Evolutionary conservation across 306 rosid genomes (phyloP), one percentile per base, ranked within the genome.

Genomic region (Bauhinia variegata): DNA sequence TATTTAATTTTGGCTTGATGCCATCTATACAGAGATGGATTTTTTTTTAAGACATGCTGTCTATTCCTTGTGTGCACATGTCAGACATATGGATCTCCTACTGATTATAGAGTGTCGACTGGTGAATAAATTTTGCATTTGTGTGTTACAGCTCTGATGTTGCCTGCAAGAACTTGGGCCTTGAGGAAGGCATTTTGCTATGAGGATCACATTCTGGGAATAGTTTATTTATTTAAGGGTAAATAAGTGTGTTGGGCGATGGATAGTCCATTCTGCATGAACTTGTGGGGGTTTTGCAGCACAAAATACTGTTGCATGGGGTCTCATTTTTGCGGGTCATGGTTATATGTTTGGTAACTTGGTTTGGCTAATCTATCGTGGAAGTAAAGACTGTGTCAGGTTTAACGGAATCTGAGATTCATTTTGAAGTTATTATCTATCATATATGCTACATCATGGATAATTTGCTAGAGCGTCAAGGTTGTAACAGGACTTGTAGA

Each of bases 71-170:
- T 57, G 51, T 67, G 63, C 77, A 65, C 75, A 23, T 36, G 41
- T 52, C 70, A 72, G 77, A 48, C 66, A 30, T 84, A 54, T 89
- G 89, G 88, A 76, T 85, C 84, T 79, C 77, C 82, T 78, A 55
- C 72, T 72, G 13, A 41, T 81, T 89, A 56, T 80, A 54, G 81
- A 75, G 84, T 85, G 71, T 73, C 80, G 62, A 76, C 80, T 79
- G 67, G 81, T 76, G 80, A 85, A 89, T 92, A 89, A 89, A 87
- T 70, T 84, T 77, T 86, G 60, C 83, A 82, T 74, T 92, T 89
- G 80, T 90, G 88, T 92, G 85, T 92, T 92, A 87, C 98, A 92
- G 98, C 98, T 89, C 69, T 76, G 87, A 79, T 87, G 84, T 72
- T 75, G 84, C 86, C 84, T 65, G 72, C 86, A 60, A 84, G 82